Conservation (phyloP, 2,329 filamentous ascomycete species). For the Penicillium sp. region DNA sequence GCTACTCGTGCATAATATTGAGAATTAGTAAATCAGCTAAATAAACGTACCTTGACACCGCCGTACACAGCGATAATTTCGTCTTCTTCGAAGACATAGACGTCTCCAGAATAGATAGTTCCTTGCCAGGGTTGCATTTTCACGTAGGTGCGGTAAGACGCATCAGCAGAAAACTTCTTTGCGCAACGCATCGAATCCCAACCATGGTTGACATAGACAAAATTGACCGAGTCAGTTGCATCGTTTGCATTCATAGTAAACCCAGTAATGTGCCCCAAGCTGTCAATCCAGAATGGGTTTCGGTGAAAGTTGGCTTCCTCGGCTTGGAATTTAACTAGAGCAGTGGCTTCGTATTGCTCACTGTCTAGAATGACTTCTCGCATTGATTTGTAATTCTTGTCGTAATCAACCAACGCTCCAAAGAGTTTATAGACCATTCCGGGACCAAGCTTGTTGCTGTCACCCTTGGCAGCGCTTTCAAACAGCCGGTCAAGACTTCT, state of each 20-base stretch:
- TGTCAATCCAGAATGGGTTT: conserved; percentile 41
- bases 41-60: conserved; percentile 38
- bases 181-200: conserved; percentile 29
- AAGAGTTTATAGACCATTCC: conserved; percentile 27
- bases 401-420: conserved; percentile 24
- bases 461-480: conserved; percentile 12
- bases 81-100: conserved; percentile 46
- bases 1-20: background rate
- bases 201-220: conserved; percentile 36
- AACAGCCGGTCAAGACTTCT: conserved; percentile 19
- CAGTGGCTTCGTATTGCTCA: conserved; percentile 22
- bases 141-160: conserved; percentile 28
- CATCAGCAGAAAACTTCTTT: conserved; percentile 20
- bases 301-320: conserved; percentile 55
- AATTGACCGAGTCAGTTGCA: conserved; percentile 24
- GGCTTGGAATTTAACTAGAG: conserved; percentile 37
- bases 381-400: conserved; percentile 22
- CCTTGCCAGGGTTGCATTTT: conserved; percentile 29
- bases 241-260: conserved; percentile 39
- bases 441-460: conserved; percentile 16
- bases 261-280: conserved; percentile 32
- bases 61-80: conserved; percentile 15
- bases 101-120: conserved; percentile 47
- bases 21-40: background rate
- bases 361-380: conserved; percentile 23